phyloP scores from a whole-genome alignment of 768 basidiomycete genomes.

The Tephrocybe rancida region DNA sequence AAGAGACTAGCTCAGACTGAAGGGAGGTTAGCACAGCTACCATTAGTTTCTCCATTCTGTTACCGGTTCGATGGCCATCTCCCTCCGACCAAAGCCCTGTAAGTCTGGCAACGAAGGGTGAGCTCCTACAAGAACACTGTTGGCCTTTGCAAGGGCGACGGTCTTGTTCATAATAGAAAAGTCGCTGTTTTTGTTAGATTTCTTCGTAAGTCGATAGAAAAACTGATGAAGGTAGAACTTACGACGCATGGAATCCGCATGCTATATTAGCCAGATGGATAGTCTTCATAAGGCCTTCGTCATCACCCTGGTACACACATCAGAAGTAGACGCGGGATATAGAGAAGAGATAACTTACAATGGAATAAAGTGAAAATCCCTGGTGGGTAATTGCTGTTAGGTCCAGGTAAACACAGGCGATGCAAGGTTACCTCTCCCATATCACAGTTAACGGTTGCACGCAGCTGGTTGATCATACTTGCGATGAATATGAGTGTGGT shows the following conservation, averaged over 20 bases:
- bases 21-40: background rate
- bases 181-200: slow-evolving; percentile 37
- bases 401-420: background rate
- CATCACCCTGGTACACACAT: slow-evolving; percentile 40
- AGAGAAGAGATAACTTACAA: slow-evolving; percentile 29
- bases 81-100: slow-evolving; percentile 67
- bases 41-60: slow-evolving; percentile 13
- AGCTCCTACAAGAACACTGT: slow-evolving; percentile 63
- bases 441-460: slow-evolving; percentile 55
- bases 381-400: slow-evolving; percentile 16
- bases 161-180: slow-evolving; percentile 69
- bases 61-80: slow-evolving; percentile 65
- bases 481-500: background rate
- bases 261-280: slow-evolving; percentile 67
- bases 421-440: slow-evolving; percentile 50
- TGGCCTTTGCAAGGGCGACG: slow-evolving; percentile 54
- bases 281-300: slow-evolving; percentile 53
- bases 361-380: slow-evolving; percentile 54
- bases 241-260: slow-evolving; percentile 73
- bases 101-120: slow-evolving; percentile 67
- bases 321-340: background rate
- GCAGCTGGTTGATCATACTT: slow-evolving; percentile 18
- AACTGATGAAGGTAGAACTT: background rate
- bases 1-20: slow-evolving; percentile 56
- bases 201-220: background rate